These are phyloP conservation scores for Daldinia sp. DNA, from an alignment of 2,329 filamentous ascomycete genomes.

Conservation along the genomic window DNA sequence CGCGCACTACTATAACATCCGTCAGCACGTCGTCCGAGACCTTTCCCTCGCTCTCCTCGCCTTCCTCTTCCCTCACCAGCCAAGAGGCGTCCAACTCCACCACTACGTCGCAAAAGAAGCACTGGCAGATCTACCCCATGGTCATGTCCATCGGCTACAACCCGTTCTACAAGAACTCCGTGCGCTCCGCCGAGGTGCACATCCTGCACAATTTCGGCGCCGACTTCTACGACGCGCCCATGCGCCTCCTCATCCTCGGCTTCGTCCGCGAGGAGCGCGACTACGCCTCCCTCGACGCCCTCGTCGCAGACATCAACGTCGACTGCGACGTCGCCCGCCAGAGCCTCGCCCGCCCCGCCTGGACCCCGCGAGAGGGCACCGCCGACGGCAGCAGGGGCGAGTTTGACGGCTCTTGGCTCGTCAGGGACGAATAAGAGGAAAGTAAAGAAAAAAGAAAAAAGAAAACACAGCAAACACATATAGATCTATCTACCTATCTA, in stretches of 20 bases:
- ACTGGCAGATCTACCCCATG: conserved; percentile 76
- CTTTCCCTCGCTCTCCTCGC: conserved; percentile 1
- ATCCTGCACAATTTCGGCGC: conserved; percentile 80
- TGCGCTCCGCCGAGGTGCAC: conserved; percentile 89
- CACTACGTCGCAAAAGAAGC: conserved; percentile 17
- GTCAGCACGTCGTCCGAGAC: conserved; percentile 12
- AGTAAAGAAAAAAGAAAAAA: too few relatives aligned
- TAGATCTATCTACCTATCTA: neutral
- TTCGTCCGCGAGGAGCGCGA: conserved; percentile 92
- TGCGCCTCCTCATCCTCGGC: conserved; percentile 84
- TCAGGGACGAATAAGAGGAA: conserved; percentile 29
- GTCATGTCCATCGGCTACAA: conserved; percentile 98
- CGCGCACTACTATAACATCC: conserved; percentile 24
- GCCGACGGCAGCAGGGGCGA: conserved; percentile 45
- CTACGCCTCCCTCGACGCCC: conserved; percentile 83
- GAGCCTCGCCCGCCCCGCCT: conserved; percentile 77
- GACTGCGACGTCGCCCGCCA: conserved; percentile 86
- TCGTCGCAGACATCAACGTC: conserved; percentile 88
- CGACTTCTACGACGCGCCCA: conserved; percentile 87
- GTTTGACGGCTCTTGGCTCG: conserved; percentile 52
- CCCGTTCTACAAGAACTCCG: conserved; percentile 94
- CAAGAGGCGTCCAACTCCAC: neutral
- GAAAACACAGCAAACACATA: too few relatives aligned
- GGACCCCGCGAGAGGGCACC: conserved; percentile 59
- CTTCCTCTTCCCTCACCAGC: conserved; percentile 33